Base-by-base conservation (phyloP, 1,284 basidiomycete species). In the Tetrapyrgos nigripes region DNA sequence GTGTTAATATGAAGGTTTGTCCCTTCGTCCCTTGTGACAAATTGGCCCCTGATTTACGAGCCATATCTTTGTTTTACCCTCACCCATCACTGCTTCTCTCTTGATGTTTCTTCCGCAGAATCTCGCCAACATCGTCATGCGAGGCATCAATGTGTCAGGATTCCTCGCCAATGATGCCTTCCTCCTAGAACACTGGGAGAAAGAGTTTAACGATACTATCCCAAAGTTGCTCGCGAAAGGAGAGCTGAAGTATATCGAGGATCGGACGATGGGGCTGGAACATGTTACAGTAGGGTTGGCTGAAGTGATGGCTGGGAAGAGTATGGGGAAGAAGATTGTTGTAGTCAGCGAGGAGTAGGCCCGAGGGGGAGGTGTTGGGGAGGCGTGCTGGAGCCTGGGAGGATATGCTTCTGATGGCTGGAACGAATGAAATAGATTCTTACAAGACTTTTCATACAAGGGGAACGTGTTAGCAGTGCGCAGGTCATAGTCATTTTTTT, bases 221-320 rank as follows among this genome's bases (percentile, higher is more conserved):
- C 75, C 79, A 3, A 65, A 73, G 37, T 74, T 78, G 61, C 67
- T 83, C 50, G 72, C 74, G 11, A 70, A 76, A 33, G 84, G 84
- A 24, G 76, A 83, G 67, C 65, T 88, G 63, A 79, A 82, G 68
- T 79, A 81, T 63, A 70, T 76, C 31, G 83, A 84, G 61, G 73
- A 81, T 47, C 56, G 77, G 5, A 73, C 70, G 29, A 68, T 73
- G 1, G 75, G 78, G 1, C 57, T 85, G 47, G 76, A 79, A 29
- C 67, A 72, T 14, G 76, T 72, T 28, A 76, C 76, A 0, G 65
- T 77, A 44, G 79, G 71, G 2, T 62, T 84, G 50, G 59, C 74
- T 33, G 79, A 77, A 37, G 74, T 83, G n/a, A 78, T 76, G 61
- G 71, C 65, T 9, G 83, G 83, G 0, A 71, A 70, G 60, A 85